Conservation (phyloP, 805 yeast species). For the Wickerhamiella sergipiensis region DNA sequence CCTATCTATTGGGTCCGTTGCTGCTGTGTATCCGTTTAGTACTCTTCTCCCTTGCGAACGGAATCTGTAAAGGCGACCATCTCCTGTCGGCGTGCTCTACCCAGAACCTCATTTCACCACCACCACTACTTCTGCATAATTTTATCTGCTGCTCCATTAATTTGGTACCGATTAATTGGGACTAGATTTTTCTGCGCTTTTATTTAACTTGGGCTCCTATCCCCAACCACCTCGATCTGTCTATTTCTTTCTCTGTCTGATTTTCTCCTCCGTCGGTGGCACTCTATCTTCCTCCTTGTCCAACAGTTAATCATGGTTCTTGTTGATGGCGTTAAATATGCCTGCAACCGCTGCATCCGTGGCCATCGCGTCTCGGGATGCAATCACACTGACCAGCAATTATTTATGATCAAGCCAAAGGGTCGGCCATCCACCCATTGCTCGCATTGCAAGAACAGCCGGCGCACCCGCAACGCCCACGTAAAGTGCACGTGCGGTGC, state of each 20-base stretch:
- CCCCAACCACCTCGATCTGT: background rate
- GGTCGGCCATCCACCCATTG: constrained; percentile 95
- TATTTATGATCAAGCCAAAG: constrained; percentile 88
- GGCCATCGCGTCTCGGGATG: constrained; percentile 95
- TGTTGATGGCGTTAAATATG: constrained; percentile 85
- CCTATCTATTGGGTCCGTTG: background rate
- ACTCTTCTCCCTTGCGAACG: background rate
- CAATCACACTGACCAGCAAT: constrained; percentile 78
- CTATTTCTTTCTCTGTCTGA: background rate
- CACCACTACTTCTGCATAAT: background rate
- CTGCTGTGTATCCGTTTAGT: background rate
- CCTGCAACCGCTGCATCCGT: constrained; percentile 90
- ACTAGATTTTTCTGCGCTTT: background rate
- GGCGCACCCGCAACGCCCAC: constrained; percentile 17
- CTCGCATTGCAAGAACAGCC: constrained; percentile 43
- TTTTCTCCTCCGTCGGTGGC: background rate
- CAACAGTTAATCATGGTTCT: constrained; percentile 47
- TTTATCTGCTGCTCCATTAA: background rate
- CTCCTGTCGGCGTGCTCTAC: too few species aligned
- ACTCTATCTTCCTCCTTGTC: too few species aligned
- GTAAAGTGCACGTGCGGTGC: constrained; percentile 25
- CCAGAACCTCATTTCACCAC: background rate
- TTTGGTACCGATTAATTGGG: background rate
- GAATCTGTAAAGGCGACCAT: background rate
- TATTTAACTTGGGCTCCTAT: background rate